phyloP scores from a whole-genome alignment of 495 filamentous ascomycete genomes.

The Aspergillus leporis region DNA sequence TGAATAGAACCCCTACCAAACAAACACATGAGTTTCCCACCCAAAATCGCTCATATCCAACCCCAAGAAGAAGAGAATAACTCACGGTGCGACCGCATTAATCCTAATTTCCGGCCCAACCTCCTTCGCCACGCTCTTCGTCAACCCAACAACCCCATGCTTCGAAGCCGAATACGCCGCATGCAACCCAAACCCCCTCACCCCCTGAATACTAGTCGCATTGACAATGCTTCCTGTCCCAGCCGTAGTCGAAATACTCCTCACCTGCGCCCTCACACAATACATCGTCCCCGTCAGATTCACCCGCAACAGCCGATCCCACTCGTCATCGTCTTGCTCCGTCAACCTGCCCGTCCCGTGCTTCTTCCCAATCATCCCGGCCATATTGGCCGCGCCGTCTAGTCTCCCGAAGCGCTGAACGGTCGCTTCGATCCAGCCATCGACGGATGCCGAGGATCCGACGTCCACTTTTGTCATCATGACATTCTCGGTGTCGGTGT shows the following conservation, averaged over 20 bases:
- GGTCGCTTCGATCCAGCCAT: conserved; percentile 47
- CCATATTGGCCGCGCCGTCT: conserved; percentile 61
- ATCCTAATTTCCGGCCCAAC: conserved; percentile 57
- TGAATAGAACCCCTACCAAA: conserved; percentile 53
- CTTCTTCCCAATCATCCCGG: conserved; percentile 47
- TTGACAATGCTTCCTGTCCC: conserved; percentile 58
- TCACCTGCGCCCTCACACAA: conserved; percentile 55
- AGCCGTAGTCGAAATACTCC: conserved; percentile 40
- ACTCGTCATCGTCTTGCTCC: conserved; percentile 49
- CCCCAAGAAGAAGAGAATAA: no score
- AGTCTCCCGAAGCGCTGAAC: conserved; percentile 45
- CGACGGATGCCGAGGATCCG: conserved; percentile 36
- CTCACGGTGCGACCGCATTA: conserved; percentile 58
- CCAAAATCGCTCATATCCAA: conserved; percentile 1
- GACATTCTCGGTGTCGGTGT: conserved; percentile 15
- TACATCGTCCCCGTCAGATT: conserved; percentile 61
- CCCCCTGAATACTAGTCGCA: conserved; percentile 54
- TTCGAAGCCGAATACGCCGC: conserved; percentile 59
- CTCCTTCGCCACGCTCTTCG: conserved; percentile 58
- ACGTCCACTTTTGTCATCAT: conserved; percentile 45
- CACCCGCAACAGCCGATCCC: conserved; percentile 53
- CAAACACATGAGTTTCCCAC: neutral
- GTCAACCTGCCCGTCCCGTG: conserved; percentile 34
- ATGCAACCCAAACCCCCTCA: conserved; percentile 48
- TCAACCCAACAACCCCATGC: conserved; percentile 61